Percentiles rank a stretch among this genome's conserved stretches.
Evolutionary conservation across 768 basidiomycete genomes (phyloP).

Genomic region (Clavaria fumosa): DNA sequence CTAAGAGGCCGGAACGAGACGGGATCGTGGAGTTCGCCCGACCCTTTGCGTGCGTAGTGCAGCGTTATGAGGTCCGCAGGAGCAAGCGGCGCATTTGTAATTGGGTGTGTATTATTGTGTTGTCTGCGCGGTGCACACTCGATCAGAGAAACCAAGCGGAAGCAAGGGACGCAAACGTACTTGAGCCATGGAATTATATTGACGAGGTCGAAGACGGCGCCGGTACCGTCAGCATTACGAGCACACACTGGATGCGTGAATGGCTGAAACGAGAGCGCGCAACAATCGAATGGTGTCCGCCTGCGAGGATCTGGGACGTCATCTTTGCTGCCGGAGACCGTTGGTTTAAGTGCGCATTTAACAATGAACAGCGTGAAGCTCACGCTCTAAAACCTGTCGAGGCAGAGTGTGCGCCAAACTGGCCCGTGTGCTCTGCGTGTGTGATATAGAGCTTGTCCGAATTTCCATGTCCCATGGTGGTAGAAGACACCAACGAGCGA

Average conservation of each 20-base stretch:
- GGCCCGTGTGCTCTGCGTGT: constrained; percentile 73
- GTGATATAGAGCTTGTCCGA: constrained; percentile 82
- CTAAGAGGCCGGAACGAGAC: constrained; percentile 97
- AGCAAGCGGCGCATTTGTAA: constrained; percentile 54
- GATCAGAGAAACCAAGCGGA: no score
- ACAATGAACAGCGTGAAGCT: constrained; percentile 12
- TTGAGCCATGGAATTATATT: constrained; percentile 94
- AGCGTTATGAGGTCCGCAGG: constrained; percentile 67
- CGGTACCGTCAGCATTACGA: constrained; percentile 66
- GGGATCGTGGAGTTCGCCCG: constrained; percentile 86
- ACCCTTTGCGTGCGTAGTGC: constrained; percentile 68
- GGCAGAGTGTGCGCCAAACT: constrained; percentile 68
- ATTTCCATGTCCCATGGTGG: constrained; percentile 70
- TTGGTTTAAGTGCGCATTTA: constrained; percentile 8
- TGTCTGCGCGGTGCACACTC: no score
- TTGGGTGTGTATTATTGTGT: constrained; percentile 67
- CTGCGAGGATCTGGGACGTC: constrained; percentile 51
- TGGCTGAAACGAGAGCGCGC: constrained; percentile 80
- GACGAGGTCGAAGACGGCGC: constrained; percentile 72
- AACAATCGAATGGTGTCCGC: constrained; percentile 78
- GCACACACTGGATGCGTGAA: constrained; percentile 83
- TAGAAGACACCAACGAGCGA: no score
- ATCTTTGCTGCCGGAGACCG: constrained; percentile 33
- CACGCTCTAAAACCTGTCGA: constrained; percentile 61
- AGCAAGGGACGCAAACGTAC: constrained; percentile 26